Percentiles rank a stretch among this genome's conserved stretches.
These are phyloP conservation scores for Parmelia sp. DNA, from an alignment of 495 filamentous ascomycete species.

Conservation along the genomic window DNA sequence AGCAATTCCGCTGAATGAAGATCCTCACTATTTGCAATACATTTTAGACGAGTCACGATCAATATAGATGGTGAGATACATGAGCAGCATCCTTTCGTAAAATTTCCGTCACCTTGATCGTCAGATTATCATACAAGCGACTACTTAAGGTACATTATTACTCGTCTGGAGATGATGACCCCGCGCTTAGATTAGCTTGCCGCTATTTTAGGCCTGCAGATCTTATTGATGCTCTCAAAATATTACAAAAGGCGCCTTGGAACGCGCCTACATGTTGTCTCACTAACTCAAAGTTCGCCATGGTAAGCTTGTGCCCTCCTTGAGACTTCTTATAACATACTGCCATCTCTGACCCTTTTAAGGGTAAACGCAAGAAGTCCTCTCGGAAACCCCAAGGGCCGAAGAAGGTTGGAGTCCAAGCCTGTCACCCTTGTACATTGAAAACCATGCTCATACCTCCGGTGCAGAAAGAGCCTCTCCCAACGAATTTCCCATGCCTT, in stretches of 20 bases:
- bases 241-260: neutral
- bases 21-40: too few relatives aligned
- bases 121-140: too few relatives aligned
- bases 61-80: neutral
- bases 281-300: neutral
- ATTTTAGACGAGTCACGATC: too few relatives aligned
- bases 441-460: constrained; percentile 10
- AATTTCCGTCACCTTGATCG: too few relatives aligned
- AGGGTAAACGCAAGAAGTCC: constrained; percentile 97
- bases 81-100: too few relatives aligned
- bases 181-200: constrained; percentile 2
- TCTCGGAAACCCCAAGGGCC: constrained; percentile 74
- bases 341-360: constrained; percentile 7
- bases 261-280: neutral
- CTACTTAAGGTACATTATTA: too few relatives aligned
- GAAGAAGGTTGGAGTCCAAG: constrained; percentile 58
- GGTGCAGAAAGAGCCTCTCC: constrained; percentile 72
- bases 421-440: neutral
- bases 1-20: neutral
- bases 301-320: constrained; percentile 4
- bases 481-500: constrained; percentile 85
- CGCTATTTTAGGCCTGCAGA: constrained; percentile 8
- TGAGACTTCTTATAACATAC: neutral
- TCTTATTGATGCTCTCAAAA: neutral
- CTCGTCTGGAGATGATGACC: too few relatives aligned